A percentile compares a stretch with the other conserved stretches of the same genome.
phyloP scores from a whole-genome alignment of 306 rosid genomes.

The Rosa lucieae region DNA sequence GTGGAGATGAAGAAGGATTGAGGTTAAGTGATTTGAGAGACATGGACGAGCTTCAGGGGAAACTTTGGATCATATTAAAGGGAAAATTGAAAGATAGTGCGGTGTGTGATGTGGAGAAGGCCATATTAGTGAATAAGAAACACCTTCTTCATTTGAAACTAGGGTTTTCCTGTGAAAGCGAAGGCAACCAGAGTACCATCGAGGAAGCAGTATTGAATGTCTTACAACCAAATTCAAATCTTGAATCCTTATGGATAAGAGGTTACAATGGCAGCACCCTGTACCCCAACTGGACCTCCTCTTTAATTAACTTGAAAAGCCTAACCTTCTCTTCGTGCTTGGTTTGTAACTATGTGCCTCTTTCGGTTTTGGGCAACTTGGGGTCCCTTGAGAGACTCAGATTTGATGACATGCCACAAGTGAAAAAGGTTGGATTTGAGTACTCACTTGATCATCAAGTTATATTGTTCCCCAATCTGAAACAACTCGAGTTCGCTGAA shows the following conservation, averaged over 20 bases:
- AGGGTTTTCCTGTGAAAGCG: no score
- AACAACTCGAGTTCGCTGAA: fast-evolving
- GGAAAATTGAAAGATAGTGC: no score
- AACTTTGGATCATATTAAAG: no score
- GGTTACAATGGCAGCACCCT: neutral
- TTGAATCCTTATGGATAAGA: neutral
- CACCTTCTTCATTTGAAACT: neutral
- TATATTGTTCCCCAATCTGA: neutral
- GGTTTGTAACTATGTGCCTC: neutral
- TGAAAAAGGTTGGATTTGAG: constrained; percentile 9
- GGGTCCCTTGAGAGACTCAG: neutral
- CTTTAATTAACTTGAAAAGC: no score
- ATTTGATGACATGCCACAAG: neutral
- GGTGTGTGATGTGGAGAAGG: neutral
- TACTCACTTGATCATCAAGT: neutral
- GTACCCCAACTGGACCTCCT: neutral
- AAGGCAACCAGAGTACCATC: fast-evolving
- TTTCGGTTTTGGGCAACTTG: neutral
- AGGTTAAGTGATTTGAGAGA: neutral
- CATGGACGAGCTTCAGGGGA: neutral
- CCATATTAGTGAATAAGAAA: neutral
- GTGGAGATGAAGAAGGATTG: neutral
- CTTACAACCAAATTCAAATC: neutral
- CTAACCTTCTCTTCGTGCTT: no score
- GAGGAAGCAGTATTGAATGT: neutral